Base-by-base conservation (phyloP, 169 alveolate genomes). In the Plasmodium billcollinsi region DNA sequence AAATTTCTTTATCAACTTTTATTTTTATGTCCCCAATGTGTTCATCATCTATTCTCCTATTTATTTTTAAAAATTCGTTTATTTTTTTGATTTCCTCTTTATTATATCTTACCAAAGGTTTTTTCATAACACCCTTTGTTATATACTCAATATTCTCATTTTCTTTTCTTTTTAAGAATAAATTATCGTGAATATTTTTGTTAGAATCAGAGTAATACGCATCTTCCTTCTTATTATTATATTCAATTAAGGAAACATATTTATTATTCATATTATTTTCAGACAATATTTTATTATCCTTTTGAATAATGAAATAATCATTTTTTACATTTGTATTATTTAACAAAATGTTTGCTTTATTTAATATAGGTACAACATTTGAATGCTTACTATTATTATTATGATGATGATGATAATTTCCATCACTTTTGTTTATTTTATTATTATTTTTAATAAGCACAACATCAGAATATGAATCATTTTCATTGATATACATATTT, bases 191-290 rank as follows among this genome's bases (percentile, higher is more conserved):
- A 14, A 39, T 33, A 43, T 66, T 76, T 12, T 59, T 76, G 45
- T 24, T 76, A 14, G 70, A 54, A 50, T 69, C 75, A 39, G 89
- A 76, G 20, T 56, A 39, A 69, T 50, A 63, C 8, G 69, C 58
- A 65, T 63, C 66, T 58, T 15, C 39, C 20, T 24, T 65, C 26
- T 49, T n/a, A 12, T 52, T 47, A 18, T 43, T 76, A 54, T 70
- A 47, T 45, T 47, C 21, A 21, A 2, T 7, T 12, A 3, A n/a
- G 21, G 8, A 21, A 49, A 20, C 47, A 70, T 26, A 26, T 50
- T 15, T 12, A 33, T 21, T 33, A 11, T 43, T 76, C 26, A 12
- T 50, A 76, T 69, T 56, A 6, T 29, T n/a, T 21, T 2, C 11
- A 6, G 47, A 39, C 9, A 5, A 0, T 7, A 39, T 39, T 39